Conservation (phyloP, 345 rosid genomes). For the Turnera subulata region DNA sequence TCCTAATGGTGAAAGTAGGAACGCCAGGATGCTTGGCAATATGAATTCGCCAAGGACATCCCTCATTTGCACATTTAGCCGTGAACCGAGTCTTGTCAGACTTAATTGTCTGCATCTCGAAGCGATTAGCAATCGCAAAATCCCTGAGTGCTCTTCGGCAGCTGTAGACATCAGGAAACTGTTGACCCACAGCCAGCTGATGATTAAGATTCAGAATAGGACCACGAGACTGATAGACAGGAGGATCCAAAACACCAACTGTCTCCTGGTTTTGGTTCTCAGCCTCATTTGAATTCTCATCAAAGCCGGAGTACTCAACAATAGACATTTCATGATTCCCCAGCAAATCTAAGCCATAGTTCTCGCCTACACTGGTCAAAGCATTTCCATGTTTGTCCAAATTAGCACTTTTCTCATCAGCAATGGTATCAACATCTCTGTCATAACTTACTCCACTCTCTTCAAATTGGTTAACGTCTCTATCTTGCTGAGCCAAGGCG, state of each 20-base stretch:
- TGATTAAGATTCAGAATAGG: constrained; percentile 29
- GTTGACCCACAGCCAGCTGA: constrained; percentile 78
- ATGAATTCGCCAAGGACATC: constrained; percentile 96
- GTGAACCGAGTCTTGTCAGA: constrained; percentile 97
- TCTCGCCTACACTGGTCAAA: constrained; percentile 7
- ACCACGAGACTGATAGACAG: constrained; percentile 61
- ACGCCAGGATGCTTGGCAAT: constrained; percentile 97
- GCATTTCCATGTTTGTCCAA: constrained; percentile 11
- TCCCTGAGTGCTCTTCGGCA: constrained; percentile 91
- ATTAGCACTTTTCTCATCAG: constrained; percentile 9
- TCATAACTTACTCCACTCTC: constrained; percentile 17
- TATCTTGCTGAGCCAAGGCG: constrained; percentile 10
- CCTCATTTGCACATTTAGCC: constrained; percentile 88
- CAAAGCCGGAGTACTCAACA: constrained; percentile 18
- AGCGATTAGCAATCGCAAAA: constrained; percentile 86
- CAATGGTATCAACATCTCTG: constrained; percentile 9
- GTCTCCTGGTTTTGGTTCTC: constrained; percentile 43
- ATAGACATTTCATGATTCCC: constrained; percentile 3
- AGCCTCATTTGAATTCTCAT: constrained; percentile 5
- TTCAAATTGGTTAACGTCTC: constrained; percentile 6
- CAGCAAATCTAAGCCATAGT: constrained; percentile 12
- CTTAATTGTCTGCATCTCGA: constrained; percentile 91
- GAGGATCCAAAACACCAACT: constrained; percentile 34
- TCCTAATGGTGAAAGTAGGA: constrained; percentile 87
- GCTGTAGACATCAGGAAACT: constrained; percentile 90